Evolutionary conservation across 768 basidiomycete species (phyloP), one percentile per base, ranked within the genome.

Genomic region (Cystobasidiopsis lactophilus): DNA sequence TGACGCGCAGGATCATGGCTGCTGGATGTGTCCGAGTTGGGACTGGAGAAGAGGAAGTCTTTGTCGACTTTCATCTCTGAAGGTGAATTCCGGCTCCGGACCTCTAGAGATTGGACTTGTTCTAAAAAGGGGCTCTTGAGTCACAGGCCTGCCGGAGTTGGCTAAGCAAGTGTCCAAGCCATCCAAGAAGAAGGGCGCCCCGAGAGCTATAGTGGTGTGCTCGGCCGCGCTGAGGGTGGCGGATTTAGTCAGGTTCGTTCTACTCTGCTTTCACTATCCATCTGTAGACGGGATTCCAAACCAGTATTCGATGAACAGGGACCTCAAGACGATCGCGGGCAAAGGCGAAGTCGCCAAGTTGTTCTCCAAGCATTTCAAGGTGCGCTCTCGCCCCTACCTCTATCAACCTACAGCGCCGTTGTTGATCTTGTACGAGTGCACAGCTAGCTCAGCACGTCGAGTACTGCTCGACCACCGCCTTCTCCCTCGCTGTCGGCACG

Each of bases 261-360:
- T 74, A 18, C 21, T 51, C 16, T 5, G 26, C 7, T 3, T 10
- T 33, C 19, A 0, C 19, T n/a, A 1, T 33, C 40, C 18, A 11
- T n/a, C 35, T 5, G 3, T 1, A 16, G 3, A 4, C 21, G 31
- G 21, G 13, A 30, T 24, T 40, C 45, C 19, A 19, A 38, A 11
- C 37, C 19, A 38, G 37, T 38, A 11, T 38, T 35, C 24, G 26
- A 13, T 30, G 4, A n/a, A 31, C 29, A 59, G 68, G 33, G 63
- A 60, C 1, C 57, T 69, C 19, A 66, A 65, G 51, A 57, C 57
- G n/a, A 53, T 65, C 53, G 55, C 52, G 51, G 56, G 54, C 23
- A 88, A 85, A 63, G 79, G 83, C 11, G 85, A 91, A 58, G 79
- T 93, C 30, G 88, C 82, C 21, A 95, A 95, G 66, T 75, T 98